Evolutionary conservation across 805 yeast species (phyloP), one percentile per base, ranked within the genome.

Genomic region (Hanseniaspora mollemarum): DNA sequence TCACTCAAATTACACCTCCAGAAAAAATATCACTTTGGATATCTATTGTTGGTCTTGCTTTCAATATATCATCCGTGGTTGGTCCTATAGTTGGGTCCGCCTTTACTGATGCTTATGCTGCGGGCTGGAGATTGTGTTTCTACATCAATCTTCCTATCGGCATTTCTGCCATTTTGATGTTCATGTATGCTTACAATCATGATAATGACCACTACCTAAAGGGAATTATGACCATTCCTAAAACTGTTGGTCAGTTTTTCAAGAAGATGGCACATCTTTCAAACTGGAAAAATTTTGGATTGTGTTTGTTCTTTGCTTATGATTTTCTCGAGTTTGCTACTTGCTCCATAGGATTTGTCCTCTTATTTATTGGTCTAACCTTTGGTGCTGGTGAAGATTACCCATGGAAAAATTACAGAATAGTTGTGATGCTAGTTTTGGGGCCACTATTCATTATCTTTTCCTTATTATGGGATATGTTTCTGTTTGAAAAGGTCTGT

Each of bases 111-210:
- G 49, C 49, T 29, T 45, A 51, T 31, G 66, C 72, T 46, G 76
- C 71, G 4, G 65, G 76, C n/a, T 82, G 87, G 87, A 69, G 87
- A 58, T 81, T 87, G 86, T 77, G 85, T 58, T 83, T 81, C 60
- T 83, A 77, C 63, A 70, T 83, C 55, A 82, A 81, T 61, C 61
- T 83, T 33, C 85, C 87, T 2, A 62, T 80, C 32, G 83, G 84
- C 16, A 86, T 81, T 1, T 28, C 56, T 12, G 64, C 63, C 5
- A 41, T 57, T 21, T 37, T 53, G 2, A 18, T 58, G 24, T 58
- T 62, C 33, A 52, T 16, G 54, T 51, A 26, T 52, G 51, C 54
- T 12, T 51, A 44, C 22, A 51, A 51, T 32, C 53, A 51, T 36
- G 53, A 51, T 18, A 36, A 40, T 10, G 41, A 31, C 12, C 13